These are phyloP conservation scores for Fomitopsis serialis DNA, from an alignment of 768 basidiomycete species.

Conservation along the genomic window DNA sequence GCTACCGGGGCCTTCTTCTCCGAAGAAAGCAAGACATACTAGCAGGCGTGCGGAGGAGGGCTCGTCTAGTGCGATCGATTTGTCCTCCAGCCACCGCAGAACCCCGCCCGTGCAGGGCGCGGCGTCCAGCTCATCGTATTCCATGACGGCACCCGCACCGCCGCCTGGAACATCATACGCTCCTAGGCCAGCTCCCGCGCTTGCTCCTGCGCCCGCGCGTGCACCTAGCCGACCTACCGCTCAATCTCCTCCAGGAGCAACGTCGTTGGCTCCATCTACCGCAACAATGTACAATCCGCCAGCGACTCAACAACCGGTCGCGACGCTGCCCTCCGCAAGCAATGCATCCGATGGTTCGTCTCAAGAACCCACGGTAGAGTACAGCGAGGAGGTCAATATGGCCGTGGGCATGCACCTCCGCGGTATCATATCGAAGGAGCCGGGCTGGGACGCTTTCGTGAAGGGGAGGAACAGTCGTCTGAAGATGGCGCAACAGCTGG, in stretches of 20 bases:
- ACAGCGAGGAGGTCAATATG: conserved; percentile 22
- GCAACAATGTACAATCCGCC: background rate
- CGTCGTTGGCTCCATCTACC: background rate
- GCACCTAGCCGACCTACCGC: too few species aligned
- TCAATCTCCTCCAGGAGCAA: background rate
- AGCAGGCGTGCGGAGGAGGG: too few species aligned
- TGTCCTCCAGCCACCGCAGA: too few species aligned
- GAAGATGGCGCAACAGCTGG: conserved; percentile 18
- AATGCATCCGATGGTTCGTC: background rate
- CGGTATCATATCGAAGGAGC: conserved; percentile 36
- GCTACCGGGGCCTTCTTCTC: background rate
- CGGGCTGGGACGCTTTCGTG: conserved; percentile 42
- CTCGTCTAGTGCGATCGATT: too few species aligned
- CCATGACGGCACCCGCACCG: background rate
- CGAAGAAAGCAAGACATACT: background rate
- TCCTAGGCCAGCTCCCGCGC: background rate
- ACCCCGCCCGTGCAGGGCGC: too few species aligned
- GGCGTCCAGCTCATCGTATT: too few species aligned
- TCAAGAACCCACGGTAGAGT: too few species aligned
- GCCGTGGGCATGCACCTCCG: conserved; percentile 41
- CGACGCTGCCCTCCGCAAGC: background rate
- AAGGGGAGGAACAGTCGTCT: conserved; percentile 28
- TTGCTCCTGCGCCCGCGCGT: background rate
- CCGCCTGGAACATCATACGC: background rate
- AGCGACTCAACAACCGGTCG: background rate